Percentiles rank a stretch among this genome's conserved stretches.
Evolutionary conservation across 2,329 filamentous ascomycete genomes (phyloP).

Genomic region (Tolypocladium tundrense): DNA sequence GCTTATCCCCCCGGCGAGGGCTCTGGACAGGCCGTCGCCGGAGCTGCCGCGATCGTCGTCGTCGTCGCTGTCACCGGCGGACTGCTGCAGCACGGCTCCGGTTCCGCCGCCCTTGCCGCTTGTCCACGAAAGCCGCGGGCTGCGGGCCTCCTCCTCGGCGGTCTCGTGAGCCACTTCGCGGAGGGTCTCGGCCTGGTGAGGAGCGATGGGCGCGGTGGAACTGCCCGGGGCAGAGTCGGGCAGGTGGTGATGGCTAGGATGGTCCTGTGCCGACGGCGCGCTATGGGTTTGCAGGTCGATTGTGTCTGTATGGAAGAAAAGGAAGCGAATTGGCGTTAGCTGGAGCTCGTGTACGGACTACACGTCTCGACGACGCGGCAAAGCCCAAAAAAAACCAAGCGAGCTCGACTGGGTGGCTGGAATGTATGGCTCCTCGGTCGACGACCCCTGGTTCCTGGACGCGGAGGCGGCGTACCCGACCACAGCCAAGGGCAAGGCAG

Average conservation of each 20-base stretch:
- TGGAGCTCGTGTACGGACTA: slow-evolving; percentile 3
- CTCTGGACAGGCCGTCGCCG: slow-evolving; percentile 1
- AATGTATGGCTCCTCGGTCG: not conserved
- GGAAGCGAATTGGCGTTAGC: slow-evolving; percentile 1
- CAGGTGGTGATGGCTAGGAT: slow-evolving; percentile 29
- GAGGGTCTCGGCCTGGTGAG: slow-evolving; percentile 79
- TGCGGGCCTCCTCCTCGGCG: slow-evolving; percentile 59
- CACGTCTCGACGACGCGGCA: not conserved
- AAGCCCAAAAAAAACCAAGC: not conserved
- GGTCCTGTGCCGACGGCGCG: slow-evolving; percentile 75
- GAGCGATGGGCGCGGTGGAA: slow-evolving; percentile 44
- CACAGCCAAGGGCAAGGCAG: not conserved
- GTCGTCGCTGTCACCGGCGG: slow-evolving; percentile 32
- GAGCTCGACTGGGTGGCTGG: not conserved
- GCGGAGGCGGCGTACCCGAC: not conserved
- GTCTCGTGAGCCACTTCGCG: slow-evolving; percentile 70
- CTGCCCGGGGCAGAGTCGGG: slow-evolving; percentile 28
- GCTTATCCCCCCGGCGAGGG: slow-evolving; percentile 7
- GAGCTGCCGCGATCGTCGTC: slow-evolving; percentile 16
- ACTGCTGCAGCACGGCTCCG: slow-evolving; percentile 26
- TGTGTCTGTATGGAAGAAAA: slow-evolving; percentile 52
- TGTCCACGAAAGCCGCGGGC: slow-evolving; percentile 48
- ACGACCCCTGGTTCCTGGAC: not conserved
- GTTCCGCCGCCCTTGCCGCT: slow-evolving; percentile 29
- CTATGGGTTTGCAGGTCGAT: slow-evolving; percentile 85